Evolutionary conservation across 1,139 yeast species (phyloP).

Genomic region (Geotrichum siamense): DNA sequence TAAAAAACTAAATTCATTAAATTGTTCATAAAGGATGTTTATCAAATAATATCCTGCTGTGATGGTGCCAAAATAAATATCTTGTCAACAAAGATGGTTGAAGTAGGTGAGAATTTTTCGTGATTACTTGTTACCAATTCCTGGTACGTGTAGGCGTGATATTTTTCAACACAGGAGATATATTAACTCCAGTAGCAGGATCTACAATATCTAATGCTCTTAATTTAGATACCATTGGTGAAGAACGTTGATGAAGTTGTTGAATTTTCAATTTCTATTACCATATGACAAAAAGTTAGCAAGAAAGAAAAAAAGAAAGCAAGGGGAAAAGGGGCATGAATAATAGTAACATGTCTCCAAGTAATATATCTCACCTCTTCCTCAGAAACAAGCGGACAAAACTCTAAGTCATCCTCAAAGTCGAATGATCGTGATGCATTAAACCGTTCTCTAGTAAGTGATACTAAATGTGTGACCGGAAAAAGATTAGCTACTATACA

Average conservation of each 20-base stretch:
- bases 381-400: constrained; percentile 46
- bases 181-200: constrained; percentile 60
- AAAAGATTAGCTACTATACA: background rate
- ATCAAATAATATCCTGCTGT: no score
- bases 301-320: no score
- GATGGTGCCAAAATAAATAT: no score
- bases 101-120: background rate
- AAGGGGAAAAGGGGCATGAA: no score
- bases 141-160: constrained; percentile 34
- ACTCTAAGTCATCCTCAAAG: constrained; percentile 57
- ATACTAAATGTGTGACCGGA: constrained; percentile 7
- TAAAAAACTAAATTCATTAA: constrained; percentile 1
- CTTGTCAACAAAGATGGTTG: constrained; percentile 1
- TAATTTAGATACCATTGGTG: constrained; percentile 40
- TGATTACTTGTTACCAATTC: background rate
- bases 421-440: constrained; percentile 59
- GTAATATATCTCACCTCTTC: constrained; percentile 27
- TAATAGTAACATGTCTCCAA: no score
- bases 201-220: constrained; percentile 64
- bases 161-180: constrained; percentile 24
- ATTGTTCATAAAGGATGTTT: background rate
- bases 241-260: constrained; percentile 23
- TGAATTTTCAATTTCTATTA: background rate
- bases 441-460: constrained; percentile 34
- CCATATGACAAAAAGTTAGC: background rate